Base-by-base conservation (phyloP, 306 rosid genomes). In the Cucumis hystrix region DNA sequence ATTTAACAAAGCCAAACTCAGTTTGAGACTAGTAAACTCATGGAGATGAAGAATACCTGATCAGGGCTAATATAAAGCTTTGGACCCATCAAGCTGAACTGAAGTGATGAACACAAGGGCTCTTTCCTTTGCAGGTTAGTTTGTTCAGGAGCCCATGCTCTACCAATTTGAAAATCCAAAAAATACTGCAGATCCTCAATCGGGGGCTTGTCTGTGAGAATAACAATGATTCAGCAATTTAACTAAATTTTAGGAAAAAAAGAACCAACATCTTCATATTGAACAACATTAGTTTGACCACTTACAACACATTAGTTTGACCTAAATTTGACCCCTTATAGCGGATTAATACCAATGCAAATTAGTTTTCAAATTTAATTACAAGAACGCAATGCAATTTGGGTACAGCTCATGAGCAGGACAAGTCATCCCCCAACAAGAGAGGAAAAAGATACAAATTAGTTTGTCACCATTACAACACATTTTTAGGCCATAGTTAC, bases 51-150 rank as follows among this genome's bases (percentile, higher is more conserved):
- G 63, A 40, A 55, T 85, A 93, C 98, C 98, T 94, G 98, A 83
- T 91, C 98, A 23, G 94, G 96, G 86, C 98, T 94, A 80, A 94
- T 79, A 70, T 86, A 90, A 75, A 94, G 98, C 84, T 91, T 94
- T 21, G 98, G 96, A 69, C 98, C 97, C 98, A 94, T 94, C 90
- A 94, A 89, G 83, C 98, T 91, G 86, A 94, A 94, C 87, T 94
- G 98, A 73, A 91, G 98, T 52, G 91, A 83, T 35, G 77, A 76
- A 80, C 98, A 94, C 17, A 94, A 96, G 47, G 97, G 98, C 82
- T 91, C 97, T 84, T 94, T 94, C 82, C 97, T 85, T 79, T 94
- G 98, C 76, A 89, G 84, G 77, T 86, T 91, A 81, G 85, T 91
- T 74, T 86, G 94, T 78, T 91, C 96, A 6, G 98, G 98, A 30